Evolutionary conservation across 306 rosid genomes (phyloP).

Genomic region (Mimosa pudica): DNA sequence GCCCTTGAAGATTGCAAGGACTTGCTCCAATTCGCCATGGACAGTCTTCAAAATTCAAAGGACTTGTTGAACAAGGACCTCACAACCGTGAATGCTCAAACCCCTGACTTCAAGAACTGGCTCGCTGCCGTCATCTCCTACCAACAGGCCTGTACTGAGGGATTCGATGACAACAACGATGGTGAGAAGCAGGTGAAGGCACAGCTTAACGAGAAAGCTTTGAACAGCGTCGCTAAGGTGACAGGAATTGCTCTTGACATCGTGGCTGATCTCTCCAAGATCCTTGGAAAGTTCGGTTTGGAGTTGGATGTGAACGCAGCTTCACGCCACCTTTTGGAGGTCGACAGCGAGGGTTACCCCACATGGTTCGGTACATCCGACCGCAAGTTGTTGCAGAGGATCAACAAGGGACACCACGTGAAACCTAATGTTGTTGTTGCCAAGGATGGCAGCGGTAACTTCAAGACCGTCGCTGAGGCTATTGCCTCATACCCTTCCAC

Average conservation of each 20-base stretch:
- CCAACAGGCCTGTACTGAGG: slow-evolving; percentile 17
- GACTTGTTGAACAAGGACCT: slow-evolving; percentile 35
- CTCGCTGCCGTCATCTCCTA: slow-evolving; percentile 58
- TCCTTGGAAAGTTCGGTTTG: slow-evolving; percentile 33
- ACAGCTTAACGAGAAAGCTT: neutral
- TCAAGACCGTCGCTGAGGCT: slow-evolving; percentile 47
- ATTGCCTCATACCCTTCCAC: slow-evolving; percentile 47
- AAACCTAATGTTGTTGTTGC: slow-evolving; percentile 54
- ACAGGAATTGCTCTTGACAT: slow-evolving; percentile 55
- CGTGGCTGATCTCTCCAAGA: slow-evolving; percentile 22
- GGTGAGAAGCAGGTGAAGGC: slow-evolving; percentile 26
- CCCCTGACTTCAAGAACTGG: slow-evolving; percentile 63
- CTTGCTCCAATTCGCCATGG: slow-evolving; percentile 47
- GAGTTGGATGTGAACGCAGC: slow-evolving; percentile 34
- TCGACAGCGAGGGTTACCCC: slow-evolving; percentile 45
- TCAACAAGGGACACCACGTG: neutral
- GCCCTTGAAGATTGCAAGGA: slow-evolving; percentile 65
- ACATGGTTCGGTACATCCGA: slow-evolving; percentile 51
- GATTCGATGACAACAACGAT: slow-evolving; percentile 20
- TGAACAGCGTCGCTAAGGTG: slow-evolving; percentile 23
- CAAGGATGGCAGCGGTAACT: slow-evolving; percentile 60
- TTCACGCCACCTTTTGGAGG: slow-evolving; percentile 44
- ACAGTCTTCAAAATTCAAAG: slow-evolving; percentile 40
- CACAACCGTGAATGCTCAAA: slow-evolving; percentile 29
- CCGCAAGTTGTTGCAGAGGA: slow-evolving; percentile 39